Conservation (phyloP, 805 yeast genomes). For the Peterozyma toletana region DNA sequence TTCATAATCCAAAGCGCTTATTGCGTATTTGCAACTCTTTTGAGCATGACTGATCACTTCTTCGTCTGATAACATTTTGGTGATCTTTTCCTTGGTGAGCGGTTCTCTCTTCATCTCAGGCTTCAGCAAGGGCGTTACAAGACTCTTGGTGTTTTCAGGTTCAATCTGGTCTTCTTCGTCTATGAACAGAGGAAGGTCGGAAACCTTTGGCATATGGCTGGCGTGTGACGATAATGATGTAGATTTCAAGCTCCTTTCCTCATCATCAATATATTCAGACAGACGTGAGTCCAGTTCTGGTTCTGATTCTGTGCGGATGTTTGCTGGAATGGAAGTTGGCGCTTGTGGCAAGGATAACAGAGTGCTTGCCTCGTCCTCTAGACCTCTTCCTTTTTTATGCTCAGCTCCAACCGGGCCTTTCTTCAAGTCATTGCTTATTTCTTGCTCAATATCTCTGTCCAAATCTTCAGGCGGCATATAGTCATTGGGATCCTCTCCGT, state of each 20-base stretch:
- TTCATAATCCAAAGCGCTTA: slow-evolving; percentile 74
- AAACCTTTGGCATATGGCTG: background rate
- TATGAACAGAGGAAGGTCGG: slow-evolving; percentile 1
- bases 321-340: background rate
- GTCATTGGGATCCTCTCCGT: slow-evolving; percentile 54
- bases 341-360: background rate
- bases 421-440: slow-evolving; percentile 1
- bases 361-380: background rate
- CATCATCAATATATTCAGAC: background rate
- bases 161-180: slow-evolving; percentile 4
- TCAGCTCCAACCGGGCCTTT: no score
- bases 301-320: background rate
- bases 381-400: background rate
- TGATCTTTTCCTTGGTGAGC: slow-evolving; percentile 29
- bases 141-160: background rate
- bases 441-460: slow-evolving; percentile 1
- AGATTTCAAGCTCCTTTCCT: background rate
- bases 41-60: slow-evolving; percentile 55
- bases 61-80: slow-evolving; percentile 44
- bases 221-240: background rate
- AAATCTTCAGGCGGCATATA: slow-evolving; percentile 31
- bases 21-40: slow-evolving; percentile 66
- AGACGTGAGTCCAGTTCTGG: background rate
- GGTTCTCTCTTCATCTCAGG: slow-evolving; percentile 6
- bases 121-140: no score